phyloP scores from a whole-genome alignment of 768 basidiomycete genomes.

The Boletus subparvulus region DNA sequence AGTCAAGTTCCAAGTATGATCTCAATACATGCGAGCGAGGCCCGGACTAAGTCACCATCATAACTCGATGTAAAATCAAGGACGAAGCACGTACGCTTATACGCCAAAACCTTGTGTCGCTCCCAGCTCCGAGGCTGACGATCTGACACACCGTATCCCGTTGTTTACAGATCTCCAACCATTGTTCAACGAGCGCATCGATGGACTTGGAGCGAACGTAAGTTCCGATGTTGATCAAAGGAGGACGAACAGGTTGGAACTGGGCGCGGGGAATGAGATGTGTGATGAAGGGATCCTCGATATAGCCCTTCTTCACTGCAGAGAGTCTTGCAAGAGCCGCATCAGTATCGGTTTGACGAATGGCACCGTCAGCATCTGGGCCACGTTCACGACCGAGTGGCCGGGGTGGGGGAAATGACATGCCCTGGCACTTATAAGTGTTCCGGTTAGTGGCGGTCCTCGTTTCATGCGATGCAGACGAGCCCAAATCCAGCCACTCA shows the following conservation, averaged over 20 bases:
- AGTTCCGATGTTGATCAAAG: slow-evolving; percentile 94
- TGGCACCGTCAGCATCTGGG: slow-evolving; percentile 55
- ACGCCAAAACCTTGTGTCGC: slow-evolving; percentile 95
- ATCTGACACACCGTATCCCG: slow-evolving; percentile 69
- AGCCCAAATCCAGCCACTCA: no score
- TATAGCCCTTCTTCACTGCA: slow-evolving; percentile 79
- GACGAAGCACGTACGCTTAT: slow-evolving; percentile 58
- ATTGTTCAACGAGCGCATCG: slow-evolving; percentile 70
- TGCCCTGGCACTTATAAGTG: no score
- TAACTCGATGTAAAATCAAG: slow-evolving; percentile 7
- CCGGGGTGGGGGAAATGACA: slow-evolving; percentile 11
- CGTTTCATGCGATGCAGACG: no score
- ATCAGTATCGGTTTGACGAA: slow-evolving; percentile 80
- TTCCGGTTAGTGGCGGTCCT: background rate
- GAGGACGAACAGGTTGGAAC: slow-evolving; percentile 61
- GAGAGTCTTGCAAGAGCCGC: slow-evolving; percentile 83
- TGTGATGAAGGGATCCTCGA: slow-evolving; percentile 71
- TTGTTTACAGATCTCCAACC: slow-evolving; percentile 48
- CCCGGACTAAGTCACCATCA: slow-evolving; percentile 48
- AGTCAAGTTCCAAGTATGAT: slow-evolving; percentile 87
- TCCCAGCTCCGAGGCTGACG: slow-evolving; percentile 93
- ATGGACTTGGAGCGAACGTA: slow-evolving; percentile 80
- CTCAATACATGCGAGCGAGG: slow-evolving; percentile 47
- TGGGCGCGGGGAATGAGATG: slow-evolving; percentile 68
- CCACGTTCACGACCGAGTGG: slow-evolving; percentile 17